phyloP scores from a whole-genome alignment of 2,329 filamentous ascomycete species.

The Dactylonectria estremocensis region DNA sequence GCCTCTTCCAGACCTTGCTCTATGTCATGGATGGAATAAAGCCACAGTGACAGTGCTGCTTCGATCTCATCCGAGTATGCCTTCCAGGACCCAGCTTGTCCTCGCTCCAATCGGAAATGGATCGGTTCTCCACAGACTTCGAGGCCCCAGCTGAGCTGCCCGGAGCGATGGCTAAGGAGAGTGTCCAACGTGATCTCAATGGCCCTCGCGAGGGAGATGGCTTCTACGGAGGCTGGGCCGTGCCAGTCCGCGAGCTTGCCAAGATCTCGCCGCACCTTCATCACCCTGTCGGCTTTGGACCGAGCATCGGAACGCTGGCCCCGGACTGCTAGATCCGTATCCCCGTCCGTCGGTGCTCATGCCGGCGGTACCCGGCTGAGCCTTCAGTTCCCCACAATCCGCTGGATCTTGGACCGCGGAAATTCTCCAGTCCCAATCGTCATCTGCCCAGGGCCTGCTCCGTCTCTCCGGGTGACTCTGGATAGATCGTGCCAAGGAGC shows the following conservation, averaged over 20 bases:
- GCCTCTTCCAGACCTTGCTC: not conserved
- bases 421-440: not conserved
- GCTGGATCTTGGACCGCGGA: not conserved
- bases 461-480: not conserved
- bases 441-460: not conserved
- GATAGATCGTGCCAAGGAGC: not conserved
- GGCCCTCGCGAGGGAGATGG: constrained; percentile 33
- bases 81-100: constrained; percentile 36
- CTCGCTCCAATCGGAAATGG: constrained; percentile 18
- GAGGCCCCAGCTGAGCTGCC: not conserved
- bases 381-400: not conserved
- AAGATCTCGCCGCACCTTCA: constrained; percentile 38
- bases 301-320: not conserved
- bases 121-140: not conserved
- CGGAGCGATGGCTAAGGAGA: not conserved
- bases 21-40: constrained; percentile 40
- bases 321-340: not conserved
- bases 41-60: constrained; percentile 51
- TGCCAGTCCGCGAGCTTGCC: constrained; percentile 41
- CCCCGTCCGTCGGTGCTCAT: too few species aligned
- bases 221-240: constrained; percentile 36
- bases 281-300: constrained; percentile 28
- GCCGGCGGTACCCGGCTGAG: not conserved
- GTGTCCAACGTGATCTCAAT: constrained; percentile 45
- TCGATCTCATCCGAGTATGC: constrained; percentile 44